Evolutionary conservation across 805 yeast genomes (phyloP).

Genomic region (Wickerhamomyces subpelliculosus): DNA sequence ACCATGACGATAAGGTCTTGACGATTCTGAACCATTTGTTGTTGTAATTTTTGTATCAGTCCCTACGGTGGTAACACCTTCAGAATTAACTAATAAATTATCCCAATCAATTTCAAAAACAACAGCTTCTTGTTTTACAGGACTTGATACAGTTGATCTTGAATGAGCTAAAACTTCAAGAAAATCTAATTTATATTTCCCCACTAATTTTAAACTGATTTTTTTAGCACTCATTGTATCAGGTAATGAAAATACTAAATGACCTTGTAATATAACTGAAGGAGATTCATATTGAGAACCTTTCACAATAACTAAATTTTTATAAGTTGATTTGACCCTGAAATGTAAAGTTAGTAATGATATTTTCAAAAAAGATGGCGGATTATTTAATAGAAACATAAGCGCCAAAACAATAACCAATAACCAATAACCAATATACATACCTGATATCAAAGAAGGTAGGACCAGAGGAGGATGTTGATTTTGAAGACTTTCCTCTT

Average conservation of each 20-base stretch:
- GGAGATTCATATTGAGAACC: slow-evolving; percentile 75
- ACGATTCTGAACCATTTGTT: not conserved
- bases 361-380: not conserved
- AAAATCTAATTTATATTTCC: slow-evolving; percentile 57
- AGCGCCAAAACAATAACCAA: not conserved
- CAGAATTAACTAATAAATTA: slow-evolving; percentile 30
- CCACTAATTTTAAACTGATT: slow-evolving; percentile 54
- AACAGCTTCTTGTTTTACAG: slow-evolving; percentile 44
- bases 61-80: slow-evolving; percentile 23
- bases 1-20: not conserved
- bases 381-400: not conserved
- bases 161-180: slow-evolving; percentile 35
- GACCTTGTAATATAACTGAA: slow-evolving; percentile 68
- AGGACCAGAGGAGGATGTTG: slow-evolving; percentile 12
- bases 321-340: slow-evolving; percentile 28
- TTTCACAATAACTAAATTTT: slow-evolving; percentile 65
- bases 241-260: slow-evolving; percentile 59
- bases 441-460: slow-evolving; percentile 25
- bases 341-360: slow-evolving; percentile 2
- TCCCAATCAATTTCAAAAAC: slow-evolving; percentile 76
- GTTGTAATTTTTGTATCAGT: slow-evolving; percentile 3
- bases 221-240: slow-evolving; percentile 62
- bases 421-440: not conserved
- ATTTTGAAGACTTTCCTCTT: slow-evolving; percentile 10
- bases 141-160: slow-evolving; percentile 28